phyloP scores from a whole-genome alignment of 805 yeast genomes.

The Yamadazyma endophytica region DNA sequence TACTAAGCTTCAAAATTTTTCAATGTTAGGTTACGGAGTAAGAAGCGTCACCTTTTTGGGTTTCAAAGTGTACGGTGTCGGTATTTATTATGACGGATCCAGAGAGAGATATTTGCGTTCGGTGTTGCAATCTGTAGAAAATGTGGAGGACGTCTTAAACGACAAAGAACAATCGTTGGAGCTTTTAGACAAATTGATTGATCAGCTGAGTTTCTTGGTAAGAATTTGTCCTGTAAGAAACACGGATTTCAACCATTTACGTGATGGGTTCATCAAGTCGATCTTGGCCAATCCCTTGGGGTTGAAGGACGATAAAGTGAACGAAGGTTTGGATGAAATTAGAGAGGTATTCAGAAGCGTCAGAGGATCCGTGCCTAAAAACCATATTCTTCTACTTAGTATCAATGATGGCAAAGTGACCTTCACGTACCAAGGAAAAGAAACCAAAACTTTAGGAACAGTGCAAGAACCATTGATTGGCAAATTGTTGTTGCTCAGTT shows the following conservation, averaged over 20 bases:
- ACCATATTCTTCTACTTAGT: conserved; percentile 62
- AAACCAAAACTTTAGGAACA: conserved; percentile 46
- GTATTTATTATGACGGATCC: conserved; percentile 66
- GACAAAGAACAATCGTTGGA: conserved; percentile 48
- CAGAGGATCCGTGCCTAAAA: conserved; percentile 71
- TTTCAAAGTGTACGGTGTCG: conserved; percentile 84
- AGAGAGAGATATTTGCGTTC: conserved; percentile 40
- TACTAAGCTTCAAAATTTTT: conserved; percentile 31
- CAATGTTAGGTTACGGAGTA: conserved; percentile 74
- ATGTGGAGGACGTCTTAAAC: conserved; percentile 32
- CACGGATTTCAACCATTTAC: conserved; percentile 85
- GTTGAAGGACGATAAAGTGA: conserved; percentile 38
- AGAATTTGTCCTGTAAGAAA: conserved; percentile 83
- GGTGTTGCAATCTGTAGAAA: conserved; percentile 32
- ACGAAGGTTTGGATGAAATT: conserved; percentile 64
- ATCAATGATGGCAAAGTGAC: conserved; percentile 32
- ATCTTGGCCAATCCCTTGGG: conserved; percentile 64
- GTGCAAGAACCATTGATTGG: conserved; percentile 61
- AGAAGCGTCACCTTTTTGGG: conserved; percentile 78
- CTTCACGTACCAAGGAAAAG: conserved; percentile 24
- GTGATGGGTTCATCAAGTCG: conserved; percentile 85
- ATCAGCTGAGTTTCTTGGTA: conserved; percentile 60
- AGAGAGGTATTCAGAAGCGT: conserved; percentile 53
- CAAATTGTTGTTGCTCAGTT: conserved; percentile 67
- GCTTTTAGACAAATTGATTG: conserved; percentile 54